Percentiles rank a stretch among this genome's conserved stretches.
Evolutionary conservation across 2,329 filamentous ascomycete genomes (phyloP).

Genomic region (Aspergillus sp.): DNA sequence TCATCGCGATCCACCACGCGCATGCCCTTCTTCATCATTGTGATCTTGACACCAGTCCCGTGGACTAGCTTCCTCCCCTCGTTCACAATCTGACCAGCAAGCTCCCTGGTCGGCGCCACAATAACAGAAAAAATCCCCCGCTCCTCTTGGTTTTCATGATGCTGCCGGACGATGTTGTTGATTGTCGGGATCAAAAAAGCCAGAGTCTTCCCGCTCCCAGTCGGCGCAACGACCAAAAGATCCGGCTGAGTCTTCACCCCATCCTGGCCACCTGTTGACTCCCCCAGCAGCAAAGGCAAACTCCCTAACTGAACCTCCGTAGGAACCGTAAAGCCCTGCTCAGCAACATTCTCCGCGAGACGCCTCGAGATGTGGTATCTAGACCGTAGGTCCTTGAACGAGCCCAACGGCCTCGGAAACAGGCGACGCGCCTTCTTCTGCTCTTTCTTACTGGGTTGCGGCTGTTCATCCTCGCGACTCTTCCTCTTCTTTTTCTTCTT

Average conservation of each 20-base stretch:
- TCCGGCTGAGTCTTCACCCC: slow-evolving; percentile 52
- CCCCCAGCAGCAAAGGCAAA: slow-evolving; percentile 63
- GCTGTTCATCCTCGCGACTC: slow-evolving; percentile 23
- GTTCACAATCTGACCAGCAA: slow-evolving; percentile 69
- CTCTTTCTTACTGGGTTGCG: slow-evolving; percentile 37
- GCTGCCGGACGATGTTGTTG: slow-evolving; percentile 56
- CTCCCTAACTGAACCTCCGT: slow-evolving; percentile 90
- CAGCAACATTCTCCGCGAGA: slow-evolving; percentile 66
- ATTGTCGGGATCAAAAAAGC: slow-evolving; percentile 85
- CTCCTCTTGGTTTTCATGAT: slow-evolving; percentile 42
- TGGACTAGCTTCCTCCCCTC: slow-evolving; percentile 74
- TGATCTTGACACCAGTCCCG: slow-evolving; percentile 69
- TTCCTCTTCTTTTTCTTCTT: slow-evolving; percentile 47
- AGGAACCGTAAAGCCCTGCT: slow-evolving; percentile 78
- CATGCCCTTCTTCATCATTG: slow-evolving; percentile 81
- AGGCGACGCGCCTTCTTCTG: slow-evolving; percentile 48
- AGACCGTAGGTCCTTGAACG: slow-evolving; percentile 63
- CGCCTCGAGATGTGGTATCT: slow-evolving; percentile 64
- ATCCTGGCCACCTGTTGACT: slow-evolving; percentile 36
- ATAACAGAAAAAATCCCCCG: slow-evolving; percentile 60
- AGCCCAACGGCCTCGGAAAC: slow-evolving; percentile 68
- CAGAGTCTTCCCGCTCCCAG: slow-evolving; percentile 91
- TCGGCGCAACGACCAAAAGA: slow-evolving; percentile 82
- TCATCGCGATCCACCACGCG: slow-evolving; percentile 46
- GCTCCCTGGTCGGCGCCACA: slow-evolving; percentile 69